Conservation (phyloP, 1,139 yeast species). For the Geotrichum macrosporum region DNA sequence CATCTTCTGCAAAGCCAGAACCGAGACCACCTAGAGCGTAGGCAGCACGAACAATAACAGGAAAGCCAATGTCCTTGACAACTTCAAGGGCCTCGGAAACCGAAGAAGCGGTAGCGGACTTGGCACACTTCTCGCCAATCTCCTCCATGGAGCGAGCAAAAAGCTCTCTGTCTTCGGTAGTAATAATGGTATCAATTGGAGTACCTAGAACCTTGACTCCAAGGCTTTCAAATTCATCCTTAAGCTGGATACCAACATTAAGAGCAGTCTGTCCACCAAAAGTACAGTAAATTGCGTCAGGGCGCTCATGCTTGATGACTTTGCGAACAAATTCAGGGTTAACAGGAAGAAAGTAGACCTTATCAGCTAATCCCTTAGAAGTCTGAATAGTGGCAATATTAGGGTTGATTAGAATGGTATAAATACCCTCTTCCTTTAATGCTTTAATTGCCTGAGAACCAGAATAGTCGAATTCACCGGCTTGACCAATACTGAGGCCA, state of each 20-base stretch:
- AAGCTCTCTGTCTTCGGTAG: conserved; percentile 96
- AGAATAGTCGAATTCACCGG: conserved; percentile 98
- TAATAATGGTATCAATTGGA: conserved; percentile 89
- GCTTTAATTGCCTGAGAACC: conserved; percentile 83
- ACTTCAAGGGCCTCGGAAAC: conserved; percentile 80
- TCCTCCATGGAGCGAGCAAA: conserved; percentile 94
- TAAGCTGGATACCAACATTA: conserved; percentile 89
- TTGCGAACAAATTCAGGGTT: conserved; percentile 94
- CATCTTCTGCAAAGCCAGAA: conserved; percentile 95
- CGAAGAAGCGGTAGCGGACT: conserved; percentile 77
- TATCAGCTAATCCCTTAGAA: conserved; percentile 91
- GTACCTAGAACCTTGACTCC: conserved; percentile 97
- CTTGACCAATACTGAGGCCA: conserved; percentile 98
- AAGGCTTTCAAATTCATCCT: conserved; percentile 86
- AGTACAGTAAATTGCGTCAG: conserved; percentile 94
- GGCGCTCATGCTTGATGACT: conserved; percentile 89
- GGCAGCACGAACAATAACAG: conserved; percentile 97
- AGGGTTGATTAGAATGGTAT: conserved; percentile 86
- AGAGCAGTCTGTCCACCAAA: conserved; percentile 99
- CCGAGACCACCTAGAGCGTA: conserved; percentile 97
- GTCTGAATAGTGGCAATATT: conserved; percentile 98
- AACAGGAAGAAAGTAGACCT: conserved; percentile 90
- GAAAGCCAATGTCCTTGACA: conserved; percentile 84
- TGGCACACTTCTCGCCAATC: conserved; percentile 91
- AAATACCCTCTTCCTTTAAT: conserved; percentile 79